A percentile compares a stretch with the other conserved stretches of the same genome.
Conservation (phyloP, 2,329 filamentous ascomycete genomes). For the Colletotrichum aenigma region DNA sequence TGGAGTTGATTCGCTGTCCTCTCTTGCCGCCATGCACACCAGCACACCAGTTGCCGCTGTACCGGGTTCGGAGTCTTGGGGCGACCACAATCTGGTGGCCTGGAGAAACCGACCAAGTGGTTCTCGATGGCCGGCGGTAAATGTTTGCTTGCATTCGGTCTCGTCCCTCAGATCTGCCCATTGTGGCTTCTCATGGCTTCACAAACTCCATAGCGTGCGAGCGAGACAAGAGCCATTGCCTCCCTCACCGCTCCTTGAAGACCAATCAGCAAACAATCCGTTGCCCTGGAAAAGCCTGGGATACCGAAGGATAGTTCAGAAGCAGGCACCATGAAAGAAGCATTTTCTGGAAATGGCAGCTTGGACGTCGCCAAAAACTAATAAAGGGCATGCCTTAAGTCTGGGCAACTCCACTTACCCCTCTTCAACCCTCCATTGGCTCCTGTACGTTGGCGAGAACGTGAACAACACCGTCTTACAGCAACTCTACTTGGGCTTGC, state of each 20-base stretch:
- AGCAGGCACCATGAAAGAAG: not conserved
- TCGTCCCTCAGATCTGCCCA: not conserved
- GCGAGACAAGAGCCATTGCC: not conserved
- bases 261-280: constrained; percentile 6
- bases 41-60: not conserved
- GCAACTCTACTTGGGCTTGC: not conserved
- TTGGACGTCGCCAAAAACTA: not conserved
- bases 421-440: not conserved
- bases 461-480: not conserved
- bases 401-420: not conserved
- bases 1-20: not conserved
- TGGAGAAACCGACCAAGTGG: not conserved
- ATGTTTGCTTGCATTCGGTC: not conserved
- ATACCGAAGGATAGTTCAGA: not conserved
- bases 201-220: not conserved
- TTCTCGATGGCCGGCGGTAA: not conserved
- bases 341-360: not conserved
- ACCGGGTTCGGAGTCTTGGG: not conserved
- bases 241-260: not conserved
- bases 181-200: not conserved
- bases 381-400: not conserved
- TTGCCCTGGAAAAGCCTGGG: not conserved
- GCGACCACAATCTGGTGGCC: not conserved
- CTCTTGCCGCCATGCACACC: not conserved
- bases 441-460: not conserved